Evolutionary conservation across 805 yeast species (phyloP).

Genomic region (Blastobotrys muscicola): DNA sequence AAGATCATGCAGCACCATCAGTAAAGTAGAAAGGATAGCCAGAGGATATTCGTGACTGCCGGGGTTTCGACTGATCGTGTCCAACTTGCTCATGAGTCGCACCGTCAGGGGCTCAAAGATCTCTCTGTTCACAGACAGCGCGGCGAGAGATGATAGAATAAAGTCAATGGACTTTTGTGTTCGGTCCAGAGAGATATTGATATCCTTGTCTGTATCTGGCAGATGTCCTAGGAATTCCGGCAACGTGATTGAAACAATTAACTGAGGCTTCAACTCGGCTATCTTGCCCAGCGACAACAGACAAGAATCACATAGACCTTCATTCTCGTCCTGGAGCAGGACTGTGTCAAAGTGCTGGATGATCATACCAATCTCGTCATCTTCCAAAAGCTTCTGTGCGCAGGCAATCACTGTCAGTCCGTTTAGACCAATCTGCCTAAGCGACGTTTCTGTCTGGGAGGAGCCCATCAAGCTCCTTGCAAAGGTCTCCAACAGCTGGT

Average conservation of each 20-base stretch:
- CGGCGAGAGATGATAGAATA: conserved; percentile 26
- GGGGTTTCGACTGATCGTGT: conserved; percentile 10
- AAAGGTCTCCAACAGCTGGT: conserved; percentile 55
- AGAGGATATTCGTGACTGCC: conserved; percentile 14
- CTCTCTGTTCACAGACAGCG: conserved; percentile 24
- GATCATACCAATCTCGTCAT: conserved; percentile 50
- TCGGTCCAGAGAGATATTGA: conserved; percentile 1
- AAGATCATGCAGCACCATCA: conserved; percentile 17
- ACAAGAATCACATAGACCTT: conserved; percentile 47
- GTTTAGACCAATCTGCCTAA: conserved; percentile 56
- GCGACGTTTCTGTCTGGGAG: conserved; percentile 57
- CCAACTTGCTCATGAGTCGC: conserved; percentile 30
- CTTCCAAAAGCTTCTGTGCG: conserved; percentile 32
- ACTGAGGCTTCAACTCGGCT: conserved; percentile 17
- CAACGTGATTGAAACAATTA: conserved; percentile 41
- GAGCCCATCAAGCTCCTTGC: conserved; percentile 63
- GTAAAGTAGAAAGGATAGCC: conserved; percentile 22
- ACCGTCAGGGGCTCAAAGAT: conserved; percentile 29
- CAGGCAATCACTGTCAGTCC: conserved; percentile 45
- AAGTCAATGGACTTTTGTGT: conserved; percentile 12
- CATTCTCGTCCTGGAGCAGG: conserved; percentile 44
- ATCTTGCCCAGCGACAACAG: conserved; percentile 38
- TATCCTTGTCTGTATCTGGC: conserved; percentile 31
- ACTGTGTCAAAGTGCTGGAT: conserved; percentile 57
- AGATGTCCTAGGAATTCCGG: conserved; percentile 44